These are phyloP conservation scores for Mycena venus DNA, from an alignment of 768 basidiomycete genomes.

Conservation along the genomic window DNA sequence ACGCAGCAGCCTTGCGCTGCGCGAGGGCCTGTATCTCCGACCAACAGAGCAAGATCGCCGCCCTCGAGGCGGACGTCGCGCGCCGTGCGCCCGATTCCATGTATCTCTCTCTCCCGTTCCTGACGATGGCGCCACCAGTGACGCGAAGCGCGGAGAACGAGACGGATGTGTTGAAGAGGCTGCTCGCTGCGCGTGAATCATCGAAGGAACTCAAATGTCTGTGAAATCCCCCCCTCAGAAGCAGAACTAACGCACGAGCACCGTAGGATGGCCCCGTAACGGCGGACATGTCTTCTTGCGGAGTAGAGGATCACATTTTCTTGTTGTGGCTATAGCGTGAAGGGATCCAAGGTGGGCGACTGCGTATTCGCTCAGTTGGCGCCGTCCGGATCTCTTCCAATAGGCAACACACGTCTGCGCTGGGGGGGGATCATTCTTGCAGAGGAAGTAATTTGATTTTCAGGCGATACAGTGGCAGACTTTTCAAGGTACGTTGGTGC, in stretches of 20 bases:
- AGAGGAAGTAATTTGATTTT: too few relatives aligned
- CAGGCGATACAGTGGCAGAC: too few relatives aligned
- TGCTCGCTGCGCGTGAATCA: neutral
- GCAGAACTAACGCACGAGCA: neutral
- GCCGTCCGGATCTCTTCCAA: too few relatives aligned
- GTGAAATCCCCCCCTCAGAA: neutral
- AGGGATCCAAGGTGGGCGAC: too few relatives aligned
- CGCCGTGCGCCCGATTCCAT: neutral
- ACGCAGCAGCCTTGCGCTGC: neutral
- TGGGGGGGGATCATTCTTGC: too few relatives aligned
- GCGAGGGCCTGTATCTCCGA: neutral
- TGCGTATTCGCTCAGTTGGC: too few relatives aligned
- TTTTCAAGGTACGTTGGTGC: neutral
- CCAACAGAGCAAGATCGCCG: neutral
- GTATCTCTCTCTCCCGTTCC: neutral
- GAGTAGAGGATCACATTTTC: neutral
- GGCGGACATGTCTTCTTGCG: neutral
- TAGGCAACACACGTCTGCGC: too few relatives aligned
- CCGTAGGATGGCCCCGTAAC: neutral
- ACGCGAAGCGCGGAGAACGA: neutral
- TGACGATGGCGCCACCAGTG: neutral
- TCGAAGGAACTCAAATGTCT: neutral
- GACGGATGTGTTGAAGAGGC: neutral
- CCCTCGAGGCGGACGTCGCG: neutral
- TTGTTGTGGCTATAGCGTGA: too few relatives aligned